Base-by-base conservation (phyloP, 306 rosid genomes). In the Albizia julibrissin region DNA sequence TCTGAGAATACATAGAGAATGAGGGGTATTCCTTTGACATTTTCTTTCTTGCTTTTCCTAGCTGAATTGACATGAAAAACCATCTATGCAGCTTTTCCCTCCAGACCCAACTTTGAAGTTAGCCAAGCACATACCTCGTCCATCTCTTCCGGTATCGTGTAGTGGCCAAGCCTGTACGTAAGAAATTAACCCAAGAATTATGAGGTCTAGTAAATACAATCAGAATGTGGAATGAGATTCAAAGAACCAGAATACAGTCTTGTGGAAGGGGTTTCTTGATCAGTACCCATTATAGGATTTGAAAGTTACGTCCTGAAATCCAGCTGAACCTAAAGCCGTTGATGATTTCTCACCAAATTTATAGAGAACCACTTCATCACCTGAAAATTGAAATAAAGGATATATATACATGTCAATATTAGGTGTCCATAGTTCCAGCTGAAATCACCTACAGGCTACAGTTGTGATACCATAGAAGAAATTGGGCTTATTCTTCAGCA, bases 311-410 rank as follows among this genome's bases (percentile, higher is more conserved):
- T 92, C 94, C 83, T 86, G 88, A 88, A 91, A 96, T 79, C 94
- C 97, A 78, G 77, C 75, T 54, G 97, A 88, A 67, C 12, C 61
- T 70, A 96, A 84, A 46, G 89, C 80, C 72, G 1, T 76, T 0
- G 97, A 89, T 27, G 99, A 96, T 86, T 90, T 92, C 85, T 93
- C 99, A n/a, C 99, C 99, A 47, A 92, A 92, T 84, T 93, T 92
- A 64, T 74, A 91, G 3, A 71, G 83, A 86, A 93, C 98, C 54
- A 93, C 98, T 18, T 91, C 91, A 79, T 96, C 99, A 73, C 82
- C 98, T 96, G 93, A 58, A 58, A 58, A 58, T n/a, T 58, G 24
- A 87, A 90, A 86, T 65, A 69, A n/a, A 4, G 46, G 15, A 59
- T 27, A 69, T 10, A 47, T 11, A 46, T 1, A 68, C 4, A 6